Base-by-base conservation (phyloP, 192 early-diverging fungal genomes). In the Podila verticillata region DNA sequence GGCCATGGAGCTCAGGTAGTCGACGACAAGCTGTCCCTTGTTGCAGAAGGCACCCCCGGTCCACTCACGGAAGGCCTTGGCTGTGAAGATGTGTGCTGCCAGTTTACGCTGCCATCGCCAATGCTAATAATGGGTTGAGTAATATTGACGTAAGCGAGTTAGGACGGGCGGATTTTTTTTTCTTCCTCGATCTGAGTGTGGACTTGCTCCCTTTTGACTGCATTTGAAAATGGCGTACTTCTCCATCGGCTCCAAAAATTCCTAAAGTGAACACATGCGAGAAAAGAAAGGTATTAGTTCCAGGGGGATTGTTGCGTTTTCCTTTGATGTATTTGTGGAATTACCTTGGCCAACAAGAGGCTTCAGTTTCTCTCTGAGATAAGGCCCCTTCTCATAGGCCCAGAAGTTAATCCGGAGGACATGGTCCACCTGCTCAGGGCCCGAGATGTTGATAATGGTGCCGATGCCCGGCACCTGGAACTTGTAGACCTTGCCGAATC, bases 51-150 rank as follows among this genome's bases (percentile, higher is more conserved):
- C 77, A 10, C 28, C 26, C n/a, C 65, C 66, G 5, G 77, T 80
- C 54, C 72, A 80, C 34, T 12, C n/a, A 1, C 85, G 73, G 72
- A 86, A 85, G 28, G 83, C 78, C 29, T 83, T 82, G 58, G 83
- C 75, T 24, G 75, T 84, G 48, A 84, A 86, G 20, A 83, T 83
- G 67, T 83, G 74, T 54, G 67, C 68, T 19, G 81, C 81, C 0
- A 75, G 24, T 30, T 85, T 85, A 22, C 84, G 75, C 30, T 85
- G 84, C 74, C 66, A 75, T 57, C 66, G 71, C 84, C 84, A 85
- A 22, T 78, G 66, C 65, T 74, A 58, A 5, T 39, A 57, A 57
- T 24, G 24, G n/a, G 49, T 39, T 24, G 31, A 56, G 13, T 51
- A 7, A 51, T 22, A 22, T n/a, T 51, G 22, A 26, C 0, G 36